These are phyloP conservation scores for Trichophyton simii DNA, from an alignment of 2,329 filamentous ascomycete genomes.

Conservation along the genomic window DNA sequence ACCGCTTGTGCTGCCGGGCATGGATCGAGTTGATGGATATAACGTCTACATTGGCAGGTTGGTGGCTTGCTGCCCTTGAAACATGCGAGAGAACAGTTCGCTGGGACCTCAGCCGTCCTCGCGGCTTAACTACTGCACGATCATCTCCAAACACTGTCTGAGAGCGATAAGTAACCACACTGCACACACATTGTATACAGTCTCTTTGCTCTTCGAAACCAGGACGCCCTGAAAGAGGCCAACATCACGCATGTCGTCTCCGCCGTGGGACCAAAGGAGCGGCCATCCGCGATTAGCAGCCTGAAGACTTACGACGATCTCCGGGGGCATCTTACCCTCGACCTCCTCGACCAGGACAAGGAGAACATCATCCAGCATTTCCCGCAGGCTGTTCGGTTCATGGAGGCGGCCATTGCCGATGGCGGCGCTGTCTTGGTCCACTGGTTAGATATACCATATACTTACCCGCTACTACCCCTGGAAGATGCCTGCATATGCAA, in stretches of 20 bases:
- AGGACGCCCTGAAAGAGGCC: slow-evolving; percentile 53
- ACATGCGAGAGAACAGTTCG: neutral
- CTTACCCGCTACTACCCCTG: slow-evolving; percentile 2
- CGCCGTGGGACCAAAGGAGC: slow-evolving; percentile 45
- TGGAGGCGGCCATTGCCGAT: slow-evolving; percentile 57
- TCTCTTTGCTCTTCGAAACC: slow-evolving; percentile 63
- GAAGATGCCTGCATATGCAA: neutral
- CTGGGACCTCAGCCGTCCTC: no score
- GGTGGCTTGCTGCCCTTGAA: neutral
- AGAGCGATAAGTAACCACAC: no score
- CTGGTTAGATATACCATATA: slow-evolving; percentile 45
- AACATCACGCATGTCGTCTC: slow-evolving; percentile 87
- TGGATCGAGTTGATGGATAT: neutral
- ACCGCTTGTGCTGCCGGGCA: neutral
- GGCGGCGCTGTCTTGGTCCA: slow-evolving; percentile 52
- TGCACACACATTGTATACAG: slow-evolving; percentile 34
- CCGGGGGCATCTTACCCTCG: slow-evolving; percentile 20
- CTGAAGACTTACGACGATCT: neutral
- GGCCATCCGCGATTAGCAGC: neutral
- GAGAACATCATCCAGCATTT: slow-evolving; percentile 75
- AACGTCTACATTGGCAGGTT: slow-evolving; percentile 6
- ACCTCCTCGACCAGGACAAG: slow-evolving; percentile 81
- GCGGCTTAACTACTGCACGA: no score
- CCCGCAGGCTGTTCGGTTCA: slow-evolving; percentile 65
- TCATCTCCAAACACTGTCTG: no score